Base-by-base conservation (phyloP, 2,329 filamentous ascomycete genomes). In the Sporothrix sp. region DNA sequence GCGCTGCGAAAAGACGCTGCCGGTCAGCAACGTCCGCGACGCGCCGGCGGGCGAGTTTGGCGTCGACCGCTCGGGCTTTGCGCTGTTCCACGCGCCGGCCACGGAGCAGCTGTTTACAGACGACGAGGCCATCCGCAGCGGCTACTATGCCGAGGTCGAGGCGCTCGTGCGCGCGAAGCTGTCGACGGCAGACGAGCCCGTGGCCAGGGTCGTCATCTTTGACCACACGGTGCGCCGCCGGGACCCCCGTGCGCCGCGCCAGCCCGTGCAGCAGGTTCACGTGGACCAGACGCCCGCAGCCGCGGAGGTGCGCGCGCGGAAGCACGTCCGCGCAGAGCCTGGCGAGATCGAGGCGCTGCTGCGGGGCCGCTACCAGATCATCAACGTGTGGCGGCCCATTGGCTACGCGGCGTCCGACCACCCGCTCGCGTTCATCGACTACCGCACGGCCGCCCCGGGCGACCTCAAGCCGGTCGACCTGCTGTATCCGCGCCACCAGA, bases 381-480 rank as follows among this genome's bases (percentile, higher is more conserved):
- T 85, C 62, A 85, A 86, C 55, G 81, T 85, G 14, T 85, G 82
- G 82, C 72, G 82, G 33, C 82, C 82, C 0, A 83, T 85, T 56
- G 71, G 73, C 27, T 73, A 82, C 59, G 66, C 78, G 0, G 80
- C 81, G 3, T 70, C 71, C 0, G 81, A 85, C 59, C 76, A 74
- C 56, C 82, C 82, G 14, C 68, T 86, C 3, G 81, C 79, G 0
- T 75, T 85, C 1, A 68, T 84, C 8, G 81, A 85, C 60, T 82
- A 79, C 75, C 73, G 78, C 21, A 73, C 71, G 1, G 82, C 79
- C 0, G 58, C 60, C n/a, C 74, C 75, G 0, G 60, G 63, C 1
- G 81, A 85, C 56, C 76, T 84, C 48, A 65, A 83, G 10, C 71
- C 74, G 2, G 75, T 84, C 3, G 74, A 81, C 50, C 66, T 85